These are phyloP conservation scores for Penicillium sp. DNA, from an alignment of 2,329 filamentous ascomycete species.

Conservation along the genomic window DNA sequence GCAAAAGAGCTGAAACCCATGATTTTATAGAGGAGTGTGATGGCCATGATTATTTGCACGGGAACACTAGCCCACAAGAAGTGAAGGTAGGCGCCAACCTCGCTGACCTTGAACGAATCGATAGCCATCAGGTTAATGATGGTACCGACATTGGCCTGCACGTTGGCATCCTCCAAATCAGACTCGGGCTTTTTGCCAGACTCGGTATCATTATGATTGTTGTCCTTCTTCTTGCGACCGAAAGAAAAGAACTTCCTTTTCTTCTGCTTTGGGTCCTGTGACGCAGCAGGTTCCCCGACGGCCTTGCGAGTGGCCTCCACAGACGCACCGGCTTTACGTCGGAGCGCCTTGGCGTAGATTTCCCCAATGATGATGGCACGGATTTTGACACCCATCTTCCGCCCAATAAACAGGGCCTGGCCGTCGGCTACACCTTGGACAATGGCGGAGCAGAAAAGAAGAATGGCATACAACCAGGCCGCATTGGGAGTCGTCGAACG, in stretches of 20 bases:
- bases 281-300: conserved; percentile 43
- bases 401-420: conserved; percentile 86
- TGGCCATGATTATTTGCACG: conserved; percentile 77
- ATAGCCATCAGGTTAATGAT: conserved; percentile 99
- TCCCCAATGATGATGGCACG: conserved; percentile 95
- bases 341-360: conserved; percentile 92
- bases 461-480: conserved; percentile 91
- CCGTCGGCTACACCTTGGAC: conserved; percentile 79
- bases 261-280: conserved; percentile 25
- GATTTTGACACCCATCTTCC: conserved; percentile 89
- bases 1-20: conserved; percentile 92
- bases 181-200: conserved; percentile 16
- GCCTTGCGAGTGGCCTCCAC: conserved; percentile 70
- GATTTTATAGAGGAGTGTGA: conserved; percentile 80
- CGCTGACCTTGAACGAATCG: conserved; percentile 97
- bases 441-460: conserved; percentile 79
- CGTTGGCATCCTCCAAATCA: conserved; percentile 47
- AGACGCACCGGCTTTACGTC: conserved; percentile 80
- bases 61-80: conserved; percentile 92
- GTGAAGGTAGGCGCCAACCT: conserved; percentile 91
- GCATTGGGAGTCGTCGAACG: conserved; percentile 74
- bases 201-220: conserved; percentile 26
- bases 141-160: conserved; percentile 90
- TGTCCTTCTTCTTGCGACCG: conserved; percentile 55
- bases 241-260: conserved; percentile 54